Conservation (phyloP, 129 eudicot species). For the Glebionis coronaria region DNA sequence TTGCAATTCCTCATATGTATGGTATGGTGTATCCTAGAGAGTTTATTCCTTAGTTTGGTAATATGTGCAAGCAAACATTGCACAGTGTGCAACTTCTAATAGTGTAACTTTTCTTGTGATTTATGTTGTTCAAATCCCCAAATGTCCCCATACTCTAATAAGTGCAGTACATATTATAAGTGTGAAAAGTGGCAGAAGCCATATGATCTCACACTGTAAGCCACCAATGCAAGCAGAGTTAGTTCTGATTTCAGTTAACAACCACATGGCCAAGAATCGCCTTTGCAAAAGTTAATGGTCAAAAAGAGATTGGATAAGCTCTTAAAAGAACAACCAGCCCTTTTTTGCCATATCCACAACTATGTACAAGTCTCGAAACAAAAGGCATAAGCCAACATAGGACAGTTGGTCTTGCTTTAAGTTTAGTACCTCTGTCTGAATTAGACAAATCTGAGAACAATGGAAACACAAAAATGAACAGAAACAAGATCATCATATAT, state of each 20-base stretch:
- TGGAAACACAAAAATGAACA: no score
- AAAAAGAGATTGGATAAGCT: constrained; percentile 35
- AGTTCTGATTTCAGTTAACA: constrained; percentile 35
- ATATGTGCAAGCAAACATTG: constrained; percentile 20
- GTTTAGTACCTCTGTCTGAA: no score
- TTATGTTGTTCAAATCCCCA: constrained; percentile 1
- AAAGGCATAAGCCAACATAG: not conserved
- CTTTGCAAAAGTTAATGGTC: constrained; percentile 45
- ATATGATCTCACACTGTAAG: constrained; percentile 17
- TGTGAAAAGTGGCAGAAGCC: constrained; percentile 22
- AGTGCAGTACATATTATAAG: constrained; percentile 13
- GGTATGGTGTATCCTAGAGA: not conserved
- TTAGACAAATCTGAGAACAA: no score
- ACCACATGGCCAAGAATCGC: constrained; percentile 48
- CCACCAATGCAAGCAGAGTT: constrained; percentile 35
- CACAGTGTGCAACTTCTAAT: constrained; percentile 20
- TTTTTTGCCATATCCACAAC: not conserved
- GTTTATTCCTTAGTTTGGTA: not conserved
- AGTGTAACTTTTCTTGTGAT: not conserved
- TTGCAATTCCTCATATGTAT: no score
- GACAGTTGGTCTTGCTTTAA: not conserved
- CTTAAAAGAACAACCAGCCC: constrained; percentile 1
- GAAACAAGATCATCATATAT: no score
- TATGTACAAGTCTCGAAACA: constrained; percentile 9
- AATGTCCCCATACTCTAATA: constrained; percentile 24